Evolutionary conservation across 1,139 yeast genomes (phyloP).

Genomic region (Protomyces macrosporus): DNA sequence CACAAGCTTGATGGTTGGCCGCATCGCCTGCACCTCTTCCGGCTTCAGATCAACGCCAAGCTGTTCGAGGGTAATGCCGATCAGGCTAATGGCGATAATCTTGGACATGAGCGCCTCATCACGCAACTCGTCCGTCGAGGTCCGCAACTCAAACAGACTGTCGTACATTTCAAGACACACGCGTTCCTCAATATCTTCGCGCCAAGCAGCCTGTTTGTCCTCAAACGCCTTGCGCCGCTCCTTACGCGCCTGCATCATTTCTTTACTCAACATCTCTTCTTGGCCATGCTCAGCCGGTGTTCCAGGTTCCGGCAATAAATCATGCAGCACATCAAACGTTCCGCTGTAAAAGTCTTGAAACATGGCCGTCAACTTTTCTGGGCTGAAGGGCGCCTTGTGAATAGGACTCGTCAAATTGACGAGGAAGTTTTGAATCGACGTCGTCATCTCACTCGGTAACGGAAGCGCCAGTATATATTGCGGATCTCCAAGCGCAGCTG

Average conservation of each 20-base stretch:
- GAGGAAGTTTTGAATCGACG: conserved; percentile 9
- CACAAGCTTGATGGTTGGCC: conserved; percentile 13
- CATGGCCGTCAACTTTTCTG: conserved; percentile 15
- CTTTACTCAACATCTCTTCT: conserved; percentile 8
- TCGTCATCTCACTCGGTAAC: conserved; percentile 5
- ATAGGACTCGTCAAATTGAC: conserved; percentile 13
- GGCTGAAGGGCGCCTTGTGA: conserved; percentile 20
- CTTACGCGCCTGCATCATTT: conserved; percentile 11
- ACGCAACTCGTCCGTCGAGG: conserved; percentile 27
- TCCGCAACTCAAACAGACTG: conserved; percentile 25
- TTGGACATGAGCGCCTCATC: conserved; percentile 25
- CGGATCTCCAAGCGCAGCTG: background rate
- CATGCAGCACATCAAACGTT: conserved; percentile 6
- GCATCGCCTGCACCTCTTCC: conserved; percentile 13
- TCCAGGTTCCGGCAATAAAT: conserved; percentile 1
- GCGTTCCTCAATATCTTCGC: conserved; percentile 26
- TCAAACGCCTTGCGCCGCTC: background rate
- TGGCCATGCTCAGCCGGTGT: background rate
- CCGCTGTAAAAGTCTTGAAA: conserved; percentile 23
- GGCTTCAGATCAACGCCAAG: conserved; percentile 18
- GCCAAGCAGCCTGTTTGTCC: conserved; percentile 8
- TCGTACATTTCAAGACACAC: conserved; percentile 27
- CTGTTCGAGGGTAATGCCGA: conserved; percentile 22
- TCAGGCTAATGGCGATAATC: conserved; percentile 17
- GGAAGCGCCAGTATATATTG: conserved; percentile 1